phyloP scores from a whole-genome alignment of 2,329 filamentous ascomycete species.

The Rhexocercosporidium sp. region DNA sequence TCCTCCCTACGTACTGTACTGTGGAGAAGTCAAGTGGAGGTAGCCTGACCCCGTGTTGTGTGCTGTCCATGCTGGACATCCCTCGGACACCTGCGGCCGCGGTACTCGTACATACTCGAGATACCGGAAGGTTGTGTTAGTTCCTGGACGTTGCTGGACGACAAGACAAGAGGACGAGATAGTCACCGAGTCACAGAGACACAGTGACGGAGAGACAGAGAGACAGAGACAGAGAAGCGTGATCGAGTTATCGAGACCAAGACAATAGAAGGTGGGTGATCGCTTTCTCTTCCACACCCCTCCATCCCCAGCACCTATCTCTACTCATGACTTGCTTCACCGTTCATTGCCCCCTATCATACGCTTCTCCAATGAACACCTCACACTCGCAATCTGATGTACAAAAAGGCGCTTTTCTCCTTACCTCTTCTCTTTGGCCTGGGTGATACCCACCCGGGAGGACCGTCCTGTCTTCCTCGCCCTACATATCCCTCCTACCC shows the following conservation, averaged over 20 bases:
- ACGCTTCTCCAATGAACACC: conserved; percentile 25
- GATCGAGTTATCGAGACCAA: conserved; percentile 28
- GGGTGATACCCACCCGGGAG: conserved; percentile 5
- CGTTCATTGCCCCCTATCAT: conserved; percentile 31
- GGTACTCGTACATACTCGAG: neutral
- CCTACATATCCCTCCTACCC: conserved; percentile 1
- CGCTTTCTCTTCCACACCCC: conserved; percentile 19
- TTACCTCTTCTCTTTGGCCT: conserved; percentile 6
- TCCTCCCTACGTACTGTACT: neutral
- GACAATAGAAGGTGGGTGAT: conserved; percentile 32
- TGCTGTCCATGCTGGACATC: conserved; percentile 4
- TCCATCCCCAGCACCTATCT: neutral
- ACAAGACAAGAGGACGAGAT: neutral
- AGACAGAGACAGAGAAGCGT: conserved; percentile 27
- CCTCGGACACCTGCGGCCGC: neutral
- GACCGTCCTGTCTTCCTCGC: conserved; percentile 10
- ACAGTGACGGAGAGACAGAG: conserved; percentile 10
- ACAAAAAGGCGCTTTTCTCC: neutral
- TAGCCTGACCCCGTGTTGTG: neutral
- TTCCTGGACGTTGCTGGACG: conserved; percentile 9
- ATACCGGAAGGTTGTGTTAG: neutral
- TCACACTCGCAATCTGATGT: neutral
- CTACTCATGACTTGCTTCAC: conserved; percentile 24
- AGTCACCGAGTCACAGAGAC: no score
- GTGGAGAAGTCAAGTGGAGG: neutral